Base-by-base conservation (phyloP, 1,284 basidiomycete species). In the Tremellales sp. region DNA sequence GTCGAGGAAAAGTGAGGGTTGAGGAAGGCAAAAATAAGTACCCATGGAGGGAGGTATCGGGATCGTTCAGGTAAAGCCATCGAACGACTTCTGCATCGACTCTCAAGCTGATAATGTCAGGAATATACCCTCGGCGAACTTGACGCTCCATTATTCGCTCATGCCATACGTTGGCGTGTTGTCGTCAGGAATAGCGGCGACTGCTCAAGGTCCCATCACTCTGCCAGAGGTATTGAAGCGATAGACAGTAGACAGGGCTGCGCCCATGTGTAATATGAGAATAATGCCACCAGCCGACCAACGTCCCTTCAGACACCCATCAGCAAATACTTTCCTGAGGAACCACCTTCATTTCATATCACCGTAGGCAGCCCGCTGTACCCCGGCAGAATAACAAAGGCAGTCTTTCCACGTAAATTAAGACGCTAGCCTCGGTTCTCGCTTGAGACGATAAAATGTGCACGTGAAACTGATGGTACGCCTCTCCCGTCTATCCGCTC, bases 161-260 rank as follows among this genome's bases (percentile, higher is more conserved):
- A 73, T 73, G 73, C 73, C 73, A 0, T 74, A 75, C 47, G 73
- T 75, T 24, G 73, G 73, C 3, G 46, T 70, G 33, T 49, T 75
- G 14, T 63, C 64, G 1, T 61, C 61, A 1, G 73, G 73, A 12
- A 54, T 73, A 10, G 71, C 69, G 1, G 70, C 70, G 12, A 66
- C 64, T 10, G 67, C 70, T 1, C 44, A 51, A 24, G 66, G 61
- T 10, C 52, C 60, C 7, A 49, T 71, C 10, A 48, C 49, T 4
- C 50, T 67, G 9, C 65, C 65, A 14, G 57, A 58, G 32, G 42
- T 59, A 21, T 36, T 54, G 19, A 56, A 54, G 34, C 45, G 57
- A 45, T 55, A 51, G 27, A 40, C n/a, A 18, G 22, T 46, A n/a
- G n/a, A n/a, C n/a, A n/a, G n/a, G n/a, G n/a, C n/a, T n/a, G n/a